Conservation (phyloP, 257 asterid genomes). For the Solanum pinnatisectum region DNA sequence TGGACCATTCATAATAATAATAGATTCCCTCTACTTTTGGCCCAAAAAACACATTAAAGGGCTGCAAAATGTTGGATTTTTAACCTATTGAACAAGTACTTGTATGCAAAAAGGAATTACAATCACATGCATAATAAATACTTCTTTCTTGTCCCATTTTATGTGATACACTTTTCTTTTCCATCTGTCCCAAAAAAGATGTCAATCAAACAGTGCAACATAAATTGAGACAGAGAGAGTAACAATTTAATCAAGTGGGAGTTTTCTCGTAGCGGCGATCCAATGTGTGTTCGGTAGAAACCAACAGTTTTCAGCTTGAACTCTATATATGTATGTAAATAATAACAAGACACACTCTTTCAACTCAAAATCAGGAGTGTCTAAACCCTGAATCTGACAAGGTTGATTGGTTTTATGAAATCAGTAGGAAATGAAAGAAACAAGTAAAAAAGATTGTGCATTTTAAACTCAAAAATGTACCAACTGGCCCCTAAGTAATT, state of each 20-base stretch:
- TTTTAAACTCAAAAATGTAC: neutral
- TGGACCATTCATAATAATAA: neutral
- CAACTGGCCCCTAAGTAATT: neutral
- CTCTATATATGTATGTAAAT: neutral
- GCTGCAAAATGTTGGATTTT: constrained; percentile 5
- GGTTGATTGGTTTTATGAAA: neutral
- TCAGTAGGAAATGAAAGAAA: neutral
- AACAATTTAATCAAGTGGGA: neutral
- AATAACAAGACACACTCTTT: neutral
- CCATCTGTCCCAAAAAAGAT: neutral
- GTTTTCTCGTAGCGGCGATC: neutral
- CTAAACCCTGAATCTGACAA: neutral
- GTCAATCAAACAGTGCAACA: neutral
- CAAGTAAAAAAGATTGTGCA: neutral
- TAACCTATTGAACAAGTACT: neutral
- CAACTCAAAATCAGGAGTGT: neutral
- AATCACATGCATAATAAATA: neutral
- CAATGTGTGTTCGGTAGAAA: neutral
- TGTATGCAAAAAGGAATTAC: neutral
- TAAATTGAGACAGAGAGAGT: no score
- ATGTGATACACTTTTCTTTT: no score
- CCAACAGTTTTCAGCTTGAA: neutral
- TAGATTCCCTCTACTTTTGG: neutral
- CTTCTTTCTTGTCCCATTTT: neutral
- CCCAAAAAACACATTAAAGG: constrained; percentile 5